These are phyloP conservation scores for Lepidium sativum DNA, from an alignment of 345 rosid genomes.

Conservation along the genomic window DNA sequence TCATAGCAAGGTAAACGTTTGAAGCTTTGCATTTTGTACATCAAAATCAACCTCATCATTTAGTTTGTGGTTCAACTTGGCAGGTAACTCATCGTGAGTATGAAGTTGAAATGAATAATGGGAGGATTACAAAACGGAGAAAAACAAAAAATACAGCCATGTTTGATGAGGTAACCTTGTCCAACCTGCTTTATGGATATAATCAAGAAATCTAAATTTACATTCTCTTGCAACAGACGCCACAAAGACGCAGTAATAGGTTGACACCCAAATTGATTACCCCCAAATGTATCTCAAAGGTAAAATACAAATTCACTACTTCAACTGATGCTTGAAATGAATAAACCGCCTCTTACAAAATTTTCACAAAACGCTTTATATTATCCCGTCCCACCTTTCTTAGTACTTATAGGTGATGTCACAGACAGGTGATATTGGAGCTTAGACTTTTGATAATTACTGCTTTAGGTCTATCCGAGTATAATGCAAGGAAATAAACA, in stretches of 20 bases:
- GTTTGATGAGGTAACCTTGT: background rate
- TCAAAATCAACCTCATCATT: background rate
- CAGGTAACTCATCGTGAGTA: background rate
- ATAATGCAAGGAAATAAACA: background rate
- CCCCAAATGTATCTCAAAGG: background rate
- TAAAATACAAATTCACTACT: background rate
- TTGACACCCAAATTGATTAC: background rate
- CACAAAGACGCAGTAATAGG: constrained; percentile 11
- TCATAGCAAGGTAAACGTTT: background rate
- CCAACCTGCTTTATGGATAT: background rate
- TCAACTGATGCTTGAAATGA: background rate
- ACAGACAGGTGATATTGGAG: too few relatives aligned
- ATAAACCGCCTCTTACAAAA: background rate
- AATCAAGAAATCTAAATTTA: background rate
- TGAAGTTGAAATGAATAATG: background rate
- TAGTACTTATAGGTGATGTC: too few relatives aligned
- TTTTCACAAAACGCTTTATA: too few relatives aligned
- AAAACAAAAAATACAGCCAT: constrained; percentile 3
- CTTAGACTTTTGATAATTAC: too few relatives aligned
- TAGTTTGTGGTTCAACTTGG: background rate
- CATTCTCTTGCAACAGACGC: background rate
- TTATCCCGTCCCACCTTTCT: too few relatives aligned
- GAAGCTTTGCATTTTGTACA: background rate
- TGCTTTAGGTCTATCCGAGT: too few relatives aligned
- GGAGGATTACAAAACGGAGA: background rate